Evolutionary conservation across 176 grass and related monocot genomes (phyloP), one percentile per base, ranked within the genome.

Genomic region (Puccinellia tenuiflora): DNA sequence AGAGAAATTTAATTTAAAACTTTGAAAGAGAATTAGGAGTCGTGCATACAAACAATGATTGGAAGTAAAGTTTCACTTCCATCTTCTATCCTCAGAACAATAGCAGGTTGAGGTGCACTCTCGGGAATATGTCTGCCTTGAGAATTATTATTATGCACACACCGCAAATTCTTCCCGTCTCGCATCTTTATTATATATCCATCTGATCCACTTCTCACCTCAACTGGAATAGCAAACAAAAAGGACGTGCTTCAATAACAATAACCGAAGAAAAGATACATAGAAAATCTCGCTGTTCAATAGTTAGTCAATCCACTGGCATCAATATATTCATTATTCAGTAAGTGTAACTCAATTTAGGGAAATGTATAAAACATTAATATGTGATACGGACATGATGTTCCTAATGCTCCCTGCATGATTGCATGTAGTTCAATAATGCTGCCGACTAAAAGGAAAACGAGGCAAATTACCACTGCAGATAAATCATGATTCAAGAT

Each of bases 171-270:
- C 76, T 75, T 91, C 65, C 95, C 92, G 76, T 91, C 92, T 80
- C 90, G 78, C 95, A 98, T 98, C 83, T 95, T 94, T 83, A 98
- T 94, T 73, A 98, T 65, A 81, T 95, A 94, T 81, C 95, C 95
- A 12, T 93, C 95, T 12, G 86, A 88, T 26, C 92, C 95, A 87
- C 95, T 98, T 85, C 88, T 92, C 7, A 98, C 88, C 77, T 91
- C 90, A 80, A 95, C 95, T 98, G 85, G 45, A 11, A 80, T 45
- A 79, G n/a, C 31, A 35, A 87, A 87, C 31, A 30, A 28, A 43
- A 85, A 33, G 76, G 56, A 57, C 20, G 77, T 14, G 52, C 16
- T 68, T 66, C 9, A 38, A 31, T 43, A 78, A 82, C 7, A 78
- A 8, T 22, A 51, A 64, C 4, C 30, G 20, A 39, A 20, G 31